Evolutionary conservation across 2,329 filamentous ascomycete genomes (phyloP), one percentile per base, ranked within the genome.

Genomic region (Fusarium burgessii): DNA sequence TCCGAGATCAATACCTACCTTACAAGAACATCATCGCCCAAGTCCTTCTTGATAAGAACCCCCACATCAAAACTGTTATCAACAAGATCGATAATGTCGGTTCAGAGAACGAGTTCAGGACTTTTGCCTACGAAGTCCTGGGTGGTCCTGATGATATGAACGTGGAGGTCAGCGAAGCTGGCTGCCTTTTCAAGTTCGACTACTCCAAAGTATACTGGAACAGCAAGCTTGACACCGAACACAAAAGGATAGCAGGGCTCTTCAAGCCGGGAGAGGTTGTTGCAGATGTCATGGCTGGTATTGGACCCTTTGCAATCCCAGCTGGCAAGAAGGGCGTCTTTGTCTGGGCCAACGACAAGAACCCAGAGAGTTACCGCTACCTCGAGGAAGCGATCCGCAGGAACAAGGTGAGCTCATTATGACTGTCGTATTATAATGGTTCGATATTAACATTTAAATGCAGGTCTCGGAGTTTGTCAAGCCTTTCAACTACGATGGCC

Each of bases 121-220:
- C 96, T 0, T 98, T 99, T 81, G 87, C 88, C 35, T 98, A 97
- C 83, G 96, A 99, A 82, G 88, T 98, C 17, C 88, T 99, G 1
- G 91, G 90, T 3, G 96, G 96, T 0, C 88, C 90, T 1, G 89
- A 94, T 74, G 91, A 98, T 77, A 84, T 98, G 80, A 90, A 95
- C 57, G 96, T 99, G 58, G 89, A 93, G 69, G 88, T 96, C 56
- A 89, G 88, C 71, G 94, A 98, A 82, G 92, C 93, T 75, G 89
- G 90, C 66, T 98, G 96, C 83, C 84, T 87, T n/a, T 99, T 97
- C 83, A 86, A 87, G 60, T 98, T 99, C 80, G 93, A 99, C 84
- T 99, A 97, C 80, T 89, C 92, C 68, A 97, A 97, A 75, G 96
- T 99, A 7, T 99, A 99, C 85, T 99, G 95, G 95, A 99, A 99